phyloP scores from a whole-genome alignment of 176 grass and related monocot genomes.

The Carex pumila region DNA sequence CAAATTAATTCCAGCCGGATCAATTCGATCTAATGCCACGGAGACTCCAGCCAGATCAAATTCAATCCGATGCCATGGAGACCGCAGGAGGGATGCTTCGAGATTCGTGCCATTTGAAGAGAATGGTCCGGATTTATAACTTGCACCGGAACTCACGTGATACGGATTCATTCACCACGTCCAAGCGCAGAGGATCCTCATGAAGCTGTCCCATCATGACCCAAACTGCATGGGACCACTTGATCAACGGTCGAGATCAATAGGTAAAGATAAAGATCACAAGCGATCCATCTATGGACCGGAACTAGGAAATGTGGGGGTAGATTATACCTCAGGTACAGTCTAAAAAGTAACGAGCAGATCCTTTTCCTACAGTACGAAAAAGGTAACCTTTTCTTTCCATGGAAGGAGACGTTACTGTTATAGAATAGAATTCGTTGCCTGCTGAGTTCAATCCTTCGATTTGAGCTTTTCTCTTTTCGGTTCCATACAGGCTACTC shows the following conservation, averaged over 20 bases:
- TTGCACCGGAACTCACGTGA: too few relatives aligned
- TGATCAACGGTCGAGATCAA: constrained; percentile 10
- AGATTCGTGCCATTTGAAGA: too few relatives aligned
- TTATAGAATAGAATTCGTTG: background rate
- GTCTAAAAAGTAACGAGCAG: background rate
- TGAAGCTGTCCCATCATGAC: background rate
- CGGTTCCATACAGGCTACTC: background rate
- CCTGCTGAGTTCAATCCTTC: background rate
- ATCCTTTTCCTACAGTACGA: constrained; percentile 23
- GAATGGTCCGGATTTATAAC: too few relatives aligned
- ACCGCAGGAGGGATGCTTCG: too few relatives aligned
- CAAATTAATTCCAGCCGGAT: too few relatives aligned
- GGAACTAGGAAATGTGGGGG: constrained; percentile 1
- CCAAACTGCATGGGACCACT: background rate
- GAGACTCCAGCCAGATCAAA: too few relatives aligned
- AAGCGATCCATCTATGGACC: constrained; percentile 4
- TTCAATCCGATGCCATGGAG: too few relatives aligned
- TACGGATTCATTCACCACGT: background rate
- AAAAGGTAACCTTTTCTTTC: constrained; percentile 7
- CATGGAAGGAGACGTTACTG: constrained; percentile 14
- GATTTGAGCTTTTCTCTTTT: constrained; percentile 8
- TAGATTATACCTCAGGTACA: constrained; percentile 1
- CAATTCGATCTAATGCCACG: too few relatives aligned
- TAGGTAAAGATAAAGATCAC: constrained; percentile 16
- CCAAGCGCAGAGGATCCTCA: background rate